Percentiles rank a stretch among this genome's conserved stretches.
phyloP scores from a whole-genome alignment of 257 asterid species.

The Apocynum venetum region DNA sequence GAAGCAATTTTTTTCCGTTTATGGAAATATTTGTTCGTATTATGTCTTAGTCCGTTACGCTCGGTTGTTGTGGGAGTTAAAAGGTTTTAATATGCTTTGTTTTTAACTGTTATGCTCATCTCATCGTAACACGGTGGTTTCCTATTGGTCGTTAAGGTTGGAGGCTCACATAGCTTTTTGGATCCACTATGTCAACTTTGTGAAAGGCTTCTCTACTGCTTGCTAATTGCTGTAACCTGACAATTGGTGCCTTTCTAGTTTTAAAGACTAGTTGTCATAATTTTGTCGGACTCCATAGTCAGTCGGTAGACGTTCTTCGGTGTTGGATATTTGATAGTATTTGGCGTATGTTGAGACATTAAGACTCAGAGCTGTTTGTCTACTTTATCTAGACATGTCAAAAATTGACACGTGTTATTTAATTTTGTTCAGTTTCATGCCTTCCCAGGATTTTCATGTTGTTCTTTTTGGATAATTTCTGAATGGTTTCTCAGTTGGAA shows the following conservation, averaged over 20 bases:
- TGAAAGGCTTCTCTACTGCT: background rate
- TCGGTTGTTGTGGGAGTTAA: background rate
- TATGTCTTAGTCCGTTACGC: background rate
- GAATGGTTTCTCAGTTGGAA: background rate
- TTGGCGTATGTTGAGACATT: constrained; percentile 1
- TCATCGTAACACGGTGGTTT: background rate
- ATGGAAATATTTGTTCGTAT: background rate
- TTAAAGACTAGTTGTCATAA: background rate
- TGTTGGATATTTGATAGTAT: background rate
- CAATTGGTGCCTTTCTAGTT: background rate
- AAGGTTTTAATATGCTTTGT: background rate
- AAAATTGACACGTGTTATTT: background rate
- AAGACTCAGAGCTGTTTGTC: background rate
- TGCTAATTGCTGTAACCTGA: background rate
- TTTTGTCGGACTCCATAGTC: constrained; percentile 4
- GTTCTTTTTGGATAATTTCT: background rate
- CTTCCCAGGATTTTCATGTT: background rate
- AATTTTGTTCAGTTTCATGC: background rate
- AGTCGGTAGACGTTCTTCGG: background rate
- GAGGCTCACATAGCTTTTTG: background rate
- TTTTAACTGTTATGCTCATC: background rate
- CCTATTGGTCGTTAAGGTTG: background rate
- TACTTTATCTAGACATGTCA: background rate
- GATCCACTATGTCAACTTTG: background rate
- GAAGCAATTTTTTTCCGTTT: background rate